Evolutionary conservation across 257 asterid species (phyloP), one percentile per base, ranked within the genome.

Genomic region (Scutellaria minor): DNA sequence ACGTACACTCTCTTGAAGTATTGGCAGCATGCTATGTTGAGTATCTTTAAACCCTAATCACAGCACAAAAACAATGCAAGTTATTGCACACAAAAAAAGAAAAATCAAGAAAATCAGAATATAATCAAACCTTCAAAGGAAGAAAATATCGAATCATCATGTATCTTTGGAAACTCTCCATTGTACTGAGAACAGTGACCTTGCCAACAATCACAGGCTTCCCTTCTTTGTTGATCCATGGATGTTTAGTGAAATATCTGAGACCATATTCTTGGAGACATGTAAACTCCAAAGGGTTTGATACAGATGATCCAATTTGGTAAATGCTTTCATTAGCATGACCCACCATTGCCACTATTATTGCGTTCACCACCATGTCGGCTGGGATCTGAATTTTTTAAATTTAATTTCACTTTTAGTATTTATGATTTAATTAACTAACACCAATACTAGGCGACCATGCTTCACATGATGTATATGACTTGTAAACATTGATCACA

Each of bases 281-380:
- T 2, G 80, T 24, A 6, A 70, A 72, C 18, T 50, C 70, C 13
- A 90, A 1, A 0, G 96, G 98, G 75, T 90, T 83, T 7, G 91
- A 82, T 8, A 90, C 81, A 0, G 97, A 93, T 0, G 98, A 85
- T 50, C 96, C 95, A 0, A 84, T 12, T n/a, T 90, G 96, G 77
- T 89, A 90, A 39, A 90, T 89, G 72, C 62, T 78, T 51, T 81
- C 77, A 61, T 83, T 66, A 18, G 93, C 87, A 58, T 85, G 82
- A 2, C 86, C 96, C 39, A 22, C 85, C 88, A 89, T 87, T 5
- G 94, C 87, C 52, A 79, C 95, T 5, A 93, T 80, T 82, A 87
- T 93, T 24, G 96, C 88, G 42, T 93, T 93, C 80, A 93, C 95
- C 81, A 93, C 98, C 98, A 93, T 93, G 35, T 93, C 98, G 0